Evolutionary conservation across 176 grass and related monocot genomes (phyloP), one percentile per base, ranked within the genome.

Genomic region (Eragrostis nindensis): DNA sequence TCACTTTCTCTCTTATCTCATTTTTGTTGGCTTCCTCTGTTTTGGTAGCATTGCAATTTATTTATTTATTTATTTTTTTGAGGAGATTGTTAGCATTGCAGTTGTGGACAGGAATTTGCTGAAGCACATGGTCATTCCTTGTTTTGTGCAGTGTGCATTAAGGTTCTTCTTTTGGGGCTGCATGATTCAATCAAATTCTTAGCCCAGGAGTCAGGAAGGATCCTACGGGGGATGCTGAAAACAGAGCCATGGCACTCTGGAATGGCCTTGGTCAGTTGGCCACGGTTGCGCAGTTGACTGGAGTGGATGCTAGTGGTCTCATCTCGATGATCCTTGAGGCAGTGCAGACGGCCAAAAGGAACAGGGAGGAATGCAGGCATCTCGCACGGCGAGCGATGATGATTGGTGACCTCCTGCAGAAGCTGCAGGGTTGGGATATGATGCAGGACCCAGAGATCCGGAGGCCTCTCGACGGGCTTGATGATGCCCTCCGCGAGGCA

Each of bases 371-470:
- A 14, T 92, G 90, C 57, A 66, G 44, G 4, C 66, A 71, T 5
- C 79, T 92, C 10, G 77, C 83, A 2, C 59, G 75, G 16, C 79
- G 79, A 19, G 36, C 80, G 32, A 42, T 68, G 47, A 52, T 92
- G 21, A 83, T 92, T 3, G 61, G 82, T 12, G 73, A 86, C 17
- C 86, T 92, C 57, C 32, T 86, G 71, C 66, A 81, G 62, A 62
- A 76, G 41, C 71, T 87, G 17, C 80, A 74, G 63, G 75, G 77
- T 3, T 85, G 71, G n/a, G 85, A 91, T 15, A 85, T 85, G 40
- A 91, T 78, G 76, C 80, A 46, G 66, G 80, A 82, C 38, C 81
- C 85, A 0, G 89, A 78, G 76, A 91, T 85, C 24, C 76, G 77
- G 49, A 86, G 80, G 71, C 81, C 89, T 0, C 45, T 91, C 4